Conservation (phyloP, 352 stramenopile genomes). For the Pseudoperonospora humuli region DNA sequence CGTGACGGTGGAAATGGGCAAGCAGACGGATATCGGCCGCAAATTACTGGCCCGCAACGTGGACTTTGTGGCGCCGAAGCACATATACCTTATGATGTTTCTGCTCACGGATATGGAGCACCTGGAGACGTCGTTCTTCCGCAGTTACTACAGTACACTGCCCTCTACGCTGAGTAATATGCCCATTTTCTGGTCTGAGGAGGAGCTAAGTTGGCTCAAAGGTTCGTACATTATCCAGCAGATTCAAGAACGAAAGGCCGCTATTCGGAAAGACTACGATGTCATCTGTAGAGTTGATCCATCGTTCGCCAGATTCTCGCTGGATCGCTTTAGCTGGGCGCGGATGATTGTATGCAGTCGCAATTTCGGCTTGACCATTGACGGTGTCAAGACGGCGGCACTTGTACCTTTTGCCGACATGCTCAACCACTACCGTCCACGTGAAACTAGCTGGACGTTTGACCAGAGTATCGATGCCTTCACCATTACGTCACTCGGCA, state of each 20-base stretch:
- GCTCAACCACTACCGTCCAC: constrained; percentile 98
- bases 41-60: constrained; percentile 89
- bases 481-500: constrained; percentile 84
- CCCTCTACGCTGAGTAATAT: constrained; percentile 94
- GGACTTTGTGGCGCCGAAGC: constrained; percentile 97
- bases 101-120: constrained; percentile 95
- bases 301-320: constrained; percentile 87
- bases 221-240: constrained; percentile 90
- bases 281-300: constrained; percentile 91
- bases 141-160: constrained; percentile 97
- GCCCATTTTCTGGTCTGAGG: constrained; percentile 97
- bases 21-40: constrained; percentile 92
- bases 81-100: constrained; percentile 99
- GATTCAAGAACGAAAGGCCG: constrained; percentile 93
- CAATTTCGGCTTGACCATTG: constrained; percentile 98
- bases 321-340: constrained; percentile 98
- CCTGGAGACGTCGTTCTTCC: constrained; percentile 76
- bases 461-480: constrained; percentile 79
- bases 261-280: constrained; percentile 96
- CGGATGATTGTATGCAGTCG: constrained; percentile 97
- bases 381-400: constrained; percentile 94
- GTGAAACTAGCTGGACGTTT: constrained; percentile 95
- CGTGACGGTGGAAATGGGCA: constrained; percentile 99
- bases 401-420: constrained; percentile 99
- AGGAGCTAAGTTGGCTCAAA: constrained; percentile 90